Percentiles rank a stretch among this genome's conserved stretches.
phyloP scores from a whole-genome alignment of 1,139 yeast genomes.

The Suhomyces bolitotheri region DNA sequence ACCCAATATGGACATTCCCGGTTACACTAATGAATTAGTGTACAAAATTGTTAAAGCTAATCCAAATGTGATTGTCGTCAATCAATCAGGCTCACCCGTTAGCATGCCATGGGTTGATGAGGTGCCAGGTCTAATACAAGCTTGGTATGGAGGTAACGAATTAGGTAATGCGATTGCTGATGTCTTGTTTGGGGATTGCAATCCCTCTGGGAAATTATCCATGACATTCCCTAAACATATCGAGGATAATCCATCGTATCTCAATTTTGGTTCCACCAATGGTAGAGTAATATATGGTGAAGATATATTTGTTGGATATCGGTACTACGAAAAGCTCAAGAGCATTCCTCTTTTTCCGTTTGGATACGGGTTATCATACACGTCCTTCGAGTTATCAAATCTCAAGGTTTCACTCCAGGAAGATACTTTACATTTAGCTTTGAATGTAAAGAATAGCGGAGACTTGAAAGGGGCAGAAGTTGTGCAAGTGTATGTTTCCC shows the following conservation, averaged over 20 bases:
- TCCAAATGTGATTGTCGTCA: slow-evolving; percentile 53
- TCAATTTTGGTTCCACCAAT: slow-evolving; percentile 20
- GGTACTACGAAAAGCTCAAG: slow-evolving; percentile 54
- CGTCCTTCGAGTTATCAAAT: slow-evolving; percentile 35
- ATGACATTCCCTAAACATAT: slow-evolving; percentile 26
- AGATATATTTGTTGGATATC: slow-evolving; percentile 61
- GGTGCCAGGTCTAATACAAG: slow-evolving; percentile 52
- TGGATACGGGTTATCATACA: slow-evolving; percentile 62
- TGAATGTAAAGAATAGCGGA: slow-evolving; percentile 47
- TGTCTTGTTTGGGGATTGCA: slow-evolving; percentile 30
- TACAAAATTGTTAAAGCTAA: slow-evolving; percentile 48
- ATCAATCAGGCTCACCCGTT: slow-evolving; percentile 66
- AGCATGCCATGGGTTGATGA: slow-evolving; percentile 56
- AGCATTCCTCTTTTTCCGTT: slow-evolving; percentile 55
- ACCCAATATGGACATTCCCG: slow-evolving; percentile 28
- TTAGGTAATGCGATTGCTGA: slow-evolving; percentile 31
- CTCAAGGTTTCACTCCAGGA: slow-evolving; percentile 17
- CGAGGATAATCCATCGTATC: slow-evolving; percentile 26
- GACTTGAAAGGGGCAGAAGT: slow-evolving; percentile 45
- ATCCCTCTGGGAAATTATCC: slow-evolving; percentile 29
- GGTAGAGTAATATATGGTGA: slow-evolving; percentile 58
- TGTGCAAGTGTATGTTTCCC: slow-evolving; percentile 48
- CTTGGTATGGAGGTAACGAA: slow-evolving; percentile 42
- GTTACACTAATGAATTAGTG: slow-evolving; percentile 47
- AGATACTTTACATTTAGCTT: slow-evolving; percentile 22